Base-by-base conservation (phyloP, 148 eudicot species). In the Chenopodium album region DNA sequence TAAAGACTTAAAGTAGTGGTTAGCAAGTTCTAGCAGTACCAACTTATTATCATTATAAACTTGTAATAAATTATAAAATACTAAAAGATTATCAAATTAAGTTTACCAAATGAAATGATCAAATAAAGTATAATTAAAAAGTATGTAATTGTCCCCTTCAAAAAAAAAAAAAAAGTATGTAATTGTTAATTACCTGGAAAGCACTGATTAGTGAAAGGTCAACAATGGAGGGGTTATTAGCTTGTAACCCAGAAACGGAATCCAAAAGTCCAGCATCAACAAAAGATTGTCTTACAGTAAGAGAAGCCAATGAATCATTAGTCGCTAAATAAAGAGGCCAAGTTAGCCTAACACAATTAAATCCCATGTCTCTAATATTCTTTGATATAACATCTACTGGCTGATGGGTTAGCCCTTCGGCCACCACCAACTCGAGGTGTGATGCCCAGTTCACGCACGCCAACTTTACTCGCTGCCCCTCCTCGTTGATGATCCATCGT, bases 341-440 rank as follows among this genome's bases (percentile, higher is more conserved):
- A 46, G 99, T 94, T 6, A 96, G 85, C 84, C 99, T 90, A 52
- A 92, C 97, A 73, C 99, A 96, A 79, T 94, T 96, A 78, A 96
- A 96, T 29, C 99, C 98, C 94, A 88, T 79, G 8, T 86, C 71
- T 2, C 44, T 31, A 12, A 94, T 94, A 52, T 59, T 73, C 73
- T 78, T 81, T 0, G 94, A 88, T 9, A 92, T 90, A 34, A 4
- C 77, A 60, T 90, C 94, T 1, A 88, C 80, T 12, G 99, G 93
- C 76, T 88, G 92, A 73, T 92, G 90, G 81, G 86, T 90, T 44
- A 96, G 90, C 34, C 98, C 99, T 74, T 96, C 98, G 0, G 98
- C 92, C 74, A 96, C 90, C 72, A 88, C 86, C 14, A 84, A 70
- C 6, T 94, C 94, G 2, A 94, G 87, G 78, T 96, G 99, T 1